These are phyloP conservation scores for Triticum timopheevii DNA, from an alignment of 176 grass and related monocot species.

Conservation along the genomic window DNA sequence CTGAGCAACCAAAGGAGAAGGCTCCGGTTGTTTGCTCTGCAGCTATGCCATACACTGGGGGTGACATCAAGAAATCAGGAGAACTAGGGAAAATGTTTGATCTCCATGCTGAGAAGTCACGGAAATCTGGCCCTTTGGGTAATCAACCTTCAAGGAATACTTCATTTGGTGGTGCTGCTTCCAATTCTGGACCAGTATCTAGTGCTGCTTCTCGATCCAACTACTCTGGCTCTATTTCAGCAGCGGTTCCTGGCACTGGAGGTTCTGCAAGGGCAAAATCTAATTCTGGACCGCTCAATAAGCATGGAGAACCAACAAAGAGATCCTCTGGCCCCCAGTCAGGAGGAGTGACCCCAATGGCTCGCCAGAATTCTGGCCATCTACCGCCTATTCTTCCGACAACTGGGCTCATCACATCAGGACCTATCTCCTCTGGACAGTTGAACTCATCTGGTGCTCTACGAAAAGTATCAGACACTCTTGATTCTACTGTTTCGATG, in stretches of 20 bases:
- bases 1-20: constrained; percentile 85
- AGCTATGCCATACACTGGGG: constrained; percentile 90
- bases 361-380: constrained; percentile 64
- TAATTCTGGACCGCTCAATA: constrained; percentile 91
- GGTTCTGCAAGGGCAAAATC: constrained; percentile 74
- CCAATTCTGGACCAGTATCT: constrained; percentile 63
- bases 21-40: constrained; percentile 58
- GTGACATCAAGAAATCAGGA: constrained; percentile 85
- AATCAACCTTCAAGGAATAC: constrained; percentile 60
- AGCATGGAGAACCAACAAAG: constrained; percentile 75
- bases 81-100: constrained; percentile 88
- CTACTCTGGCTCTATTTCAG: constrained; percentile 69
- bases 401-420: constrained; percentile 93
- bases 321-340: constrained; percentile 79
- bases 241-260: constrained; percentile 51
- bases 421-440: constrained; percentile 63
- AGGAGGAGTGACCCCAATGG: constrained; percentile 72
- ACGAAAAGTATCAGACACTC: constrained; percentile 57
- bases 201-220: constrained; percentile 48
- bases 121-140: constrained; percentile 77
- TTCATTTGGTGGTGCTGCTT: constrained; percentile 54
- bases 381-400: constrained; percentile 66
- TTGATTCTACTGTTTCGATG: constrained; percentile 52
- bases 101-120: constrained; percentile 43
- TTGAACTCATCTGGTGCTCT: constrained; percentile 63